Base-by-base conservation (phyloP, 2,329 filamentous ascomycete genomes). In the Colletotrichum spaethianum region DNA sequence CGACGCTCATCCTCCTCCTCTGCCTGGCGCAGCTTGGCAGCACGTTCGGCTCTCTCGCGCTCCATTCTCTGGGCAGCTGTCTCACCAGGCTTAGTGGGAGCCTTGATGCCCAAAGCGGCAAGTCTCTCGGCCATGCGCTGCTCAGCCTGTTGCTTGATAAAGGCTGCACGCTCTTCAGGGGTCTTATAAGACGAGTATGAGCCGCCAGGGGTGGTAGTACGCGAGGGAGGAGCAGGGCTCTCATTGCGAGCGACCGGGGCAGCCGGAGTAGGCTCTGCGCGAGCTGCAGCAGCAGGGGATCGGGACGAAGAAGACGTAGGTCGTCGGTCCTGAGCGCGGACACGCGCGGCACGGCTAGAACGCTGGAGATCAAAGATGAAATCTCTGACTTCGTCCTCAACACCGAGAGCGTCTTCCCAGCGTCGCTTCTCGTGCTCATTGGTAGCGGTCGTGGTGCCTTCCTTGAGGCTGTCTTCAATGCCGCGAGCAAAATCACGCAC, bases 311-410 rank as follows among this genome's bases (percentile, higher is more conserved):
- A 79, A 56, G 83, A 79, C 6, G 85, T 81, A 26, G 84, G 81
- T 33, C 86, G 85, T 67, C 84, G 88, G 73, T 91, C 92, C 79
- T 89, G 90, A 60, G 86, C 83, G 71, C 89, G 87, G 70, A 97
- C 84, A 71, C 92, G 92, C 64, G 94, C 88, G 74, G 94, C 88
- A 75, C 95, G 91, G 80, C 94, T 97, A 74, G 92, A 93, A 73
- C 96, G 91, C 80, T 98, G 95, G 64, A 99, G 86, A 76, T 98
- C 96, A 80, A 96, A 98, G 80, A 99, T 99, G 82, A 99, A 98
- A 79, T 99, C 96, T 78, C 95, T 94, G 73, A 98, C 93, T 78
- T 98, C 95, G 78, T 99, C 96, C 80, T 99, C 96, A 36, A 99
- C 96, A 36, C 96, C 96, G 46, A 99, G 88, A 12, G 91, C 96